phyloP scores from a whole-genome alignment of 2,329 filamentous ascomycete genomes.

The Fusarium kyushuense region DNA sequence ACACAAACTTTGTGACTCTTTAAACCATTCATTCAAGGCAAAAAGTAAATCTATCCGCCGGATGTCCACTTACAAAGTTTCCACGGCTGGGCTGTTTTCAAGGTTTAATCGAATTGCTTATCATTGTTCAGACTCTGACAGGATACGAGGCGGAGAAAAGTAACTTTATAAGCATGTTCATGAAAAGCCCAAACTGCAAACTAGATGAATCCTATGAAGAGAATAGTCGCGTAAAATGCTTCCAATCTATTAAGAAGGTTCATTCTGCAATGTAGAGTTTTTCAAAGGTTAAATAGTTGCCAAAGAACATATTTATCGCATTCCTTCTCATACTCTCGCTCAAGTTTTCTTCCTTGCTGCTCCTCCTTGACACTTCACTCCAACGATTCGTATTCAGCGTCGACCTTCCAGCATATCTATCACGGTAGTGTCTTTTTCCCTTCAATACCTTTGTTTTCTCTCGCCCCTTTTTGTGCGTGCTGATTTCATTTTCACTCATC shows the following conservation, averaged over 20 bases:
- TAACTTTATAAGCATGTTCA: background rate
- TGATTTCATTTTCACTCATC: background rate
- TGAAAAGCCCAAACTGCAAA: background rate
- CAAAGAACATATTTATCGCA: background rate
- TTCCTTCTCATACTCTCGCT: background rate
- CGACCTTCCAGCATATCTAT: background rate
- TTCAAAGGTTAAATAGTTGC: background rate
- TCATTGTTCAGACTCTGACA: background rate
- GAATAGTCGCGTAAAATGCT: background rate
- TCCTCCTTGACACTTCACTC: background rate
- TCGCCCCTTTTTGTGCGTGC: background rate
- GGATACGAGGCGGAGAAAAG: background rate
- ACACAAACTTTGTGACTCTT: background rate
- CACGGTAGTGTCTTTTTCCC: background rate
- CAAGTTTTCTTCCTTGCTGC: background rate
- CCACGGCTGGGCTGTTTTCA: background rate
- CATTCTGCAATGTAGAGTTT: accelerated
- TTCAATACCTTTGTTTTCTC: background rate
- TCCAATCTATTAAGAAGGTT: background rate
- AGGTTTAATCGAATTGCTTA: background rate
- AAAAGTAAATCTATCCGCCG: background rate
- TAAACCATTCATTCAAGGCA: background rate
- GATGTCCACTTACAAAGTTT: background rate
- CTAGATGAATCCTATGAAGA: background rate
- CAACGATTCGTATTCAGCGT: background rate